Base-by-base conservation (phyloP, 306 rosid species). In the Quercus aquifolioides region DNA sequence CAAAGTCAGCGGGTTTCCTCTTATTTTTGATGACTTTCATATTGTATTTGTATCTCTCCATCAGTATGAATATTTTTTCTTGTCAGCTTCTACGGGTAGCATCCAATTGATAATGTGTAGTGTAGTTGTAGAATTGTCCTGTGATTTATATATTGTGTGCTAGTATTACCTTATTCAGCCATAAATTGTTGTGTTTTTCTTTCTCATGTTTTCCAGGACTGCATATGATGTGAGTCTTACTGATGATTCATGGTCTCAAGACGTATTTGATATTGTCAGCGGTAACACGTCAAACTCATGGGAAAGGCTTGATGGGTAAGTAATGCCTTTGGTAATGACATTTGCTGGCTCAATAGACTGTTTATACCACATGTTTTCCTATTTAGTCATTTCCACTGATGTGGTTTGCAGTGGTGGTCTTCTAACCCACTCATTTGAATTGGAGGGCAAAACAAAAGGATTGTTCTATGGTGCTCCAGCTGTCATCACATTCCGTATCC, bases 271-370 rank as follows among this genome's bases (percentile, higher is more conserved):
- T 30, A 11, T 87, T 69, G 78, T 91, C 86, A 89, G 85, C 11
- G 98, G 99, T 23, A 94, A 87, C 84, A 81, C 85, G 74, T 83
- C 98, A 64, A 93, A 84, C 80, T 88, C 97, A 63, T 95, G 99
- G 99, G 99, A 95, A 81, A 95, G 89, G 83, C 96, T 95, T 79
- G 98, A 95, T 78, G 98, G 89, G 99, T 95, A 87, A 90, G 97
- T 91, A 62, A 54, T 43, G 3, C 26, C 71, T 12, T 51, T 56
- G 9, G 62, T 46, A 65, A 43, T 43, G 26, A 14, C 20, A 25
- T 80, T 84, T 83, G 75, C 78, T 72, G 23, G 51, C 55, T 19
- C 64, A 5, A 51, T 80, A 25, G 58, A 63, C 19, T 74, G 8
- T 25, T 76, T 82, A 51, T 74, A 11, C 74, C 60, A 4, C 73